Evolutionary conservation across 257 asterid species (phyloP), one percentile per base, ranked within the genome.

Genomic region (Leptodermis oblonga): DNA sequence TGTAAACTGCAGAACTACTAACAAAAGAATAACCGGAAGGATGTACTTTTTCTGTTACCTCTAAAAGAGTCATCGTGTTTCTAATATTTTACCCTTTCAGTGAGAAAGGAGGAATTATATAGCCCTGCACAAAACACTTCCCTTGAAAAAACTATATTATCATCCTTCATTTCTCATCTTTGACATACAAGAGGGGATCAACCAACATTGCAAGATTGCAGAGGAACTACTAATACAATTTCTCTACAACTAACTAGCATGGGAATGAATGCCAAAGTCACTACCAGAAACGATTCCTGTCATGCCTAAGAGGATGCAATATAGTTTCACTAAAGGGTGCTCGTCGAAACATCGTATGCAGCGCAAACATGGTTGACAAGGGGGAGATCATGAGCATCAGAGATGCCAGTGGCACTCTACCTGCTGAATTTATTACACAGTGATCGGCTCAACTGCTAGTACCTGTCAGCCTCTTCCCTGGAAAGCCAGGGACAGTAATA

Each of bases 401-500:
- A 20, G 33, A 12, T 33, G 5, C 26, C 4, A 36, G 37, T 5
- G 36, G 62, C 25, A 4, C 37, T 64, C 11, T 14, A 14, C 23
- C 5, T 15, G 30, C 25, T 20, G 5, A 11, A 34, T 6, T 22
- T 36, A 41, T 4, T 53, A 7, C 22, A 11, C 7, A 20, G 55
- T 23, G 28, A 53, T 36, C 5, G 18, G 8, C 18, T 78, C 73
- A 78, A 46, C 45, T 70, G n/a, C 37, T 46, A 33, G 69, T 15
- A 42, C 4, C 52, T 31, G 76, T 17, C 33, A 65, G 45, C 37
- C 66, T 62, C 43, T 71, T 61, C 0, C 30, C 23, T 4, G 28
- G 4, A 67, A 66, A 52, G 8, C 52, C 39, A 7, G 62, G n/a
- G 31, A 68, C 68, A 37, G 73, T 26, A 41, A 72, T 30, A n/a